phyloP scores from a whole-genome alignment of 441 rosid genomes.

The Erodium moschatum region DNA sequence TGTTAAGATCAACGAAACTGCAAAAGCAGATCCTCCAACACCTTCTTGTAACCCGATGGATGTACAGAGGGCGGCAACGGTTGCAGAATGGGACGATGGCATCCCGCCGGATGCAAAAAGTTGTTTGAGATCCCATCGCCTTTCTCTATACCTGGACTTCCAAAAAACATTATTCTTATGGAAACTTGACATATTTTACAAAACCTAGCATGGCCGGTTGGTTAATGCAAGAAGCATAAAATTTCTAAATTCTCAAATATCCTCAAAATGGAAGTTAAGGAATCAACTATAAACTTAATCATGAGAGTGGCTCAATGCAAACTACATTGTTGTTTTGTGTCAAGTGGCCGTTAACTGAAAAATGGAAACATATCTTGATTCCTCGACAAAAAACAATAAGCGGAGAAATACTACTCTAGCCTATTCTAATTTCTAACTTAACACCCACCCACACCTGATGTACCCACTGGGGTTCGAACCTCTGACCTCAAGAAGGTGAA shows the following conservation, averaged over 20 bases:
- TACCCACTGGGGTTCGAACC: no score
- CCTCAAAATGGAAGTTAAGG: neutral
- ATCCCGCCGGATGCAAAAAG: constrained; percentile 61
- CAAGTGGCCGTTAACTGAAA: no score
- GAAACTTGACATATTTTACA: constrained; percentile 1
- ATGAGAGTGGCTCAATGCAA: no score
- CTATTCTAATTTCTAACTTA: no score
- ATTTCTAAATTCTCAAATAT: neutral
- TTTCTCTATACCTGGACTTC: constrained; percentile 55
- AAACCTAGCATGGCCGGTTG: neutral
- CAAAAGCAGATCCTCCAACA: constrained; percentile 45
- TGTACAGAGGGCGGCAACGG: constrained; percentile 49
- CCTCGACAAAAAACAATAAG: no score
- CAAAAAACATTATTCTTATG: constrained; percentile 30
- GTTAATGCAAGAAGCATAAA: neutral
- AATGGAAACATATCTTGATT: no score
- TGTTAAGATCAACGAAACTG: constrained; percentile 41
- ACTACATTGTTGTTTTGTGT: no score
- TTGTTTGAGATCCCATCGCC: constrained; percentile 45
- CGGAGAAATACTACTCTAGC: no score
- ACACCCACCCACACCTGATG: no score
- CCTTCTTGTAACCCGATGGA: constrained; percentile 61
- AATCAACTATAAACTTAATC: no score
- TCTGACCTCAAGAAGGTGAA: no score
- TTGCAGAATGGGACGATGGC: constrained; percentile 69